phyloP scores from a whole-genome alignment of 345 rosid species.

The Eucalyptus lansdowneana region DNA sequence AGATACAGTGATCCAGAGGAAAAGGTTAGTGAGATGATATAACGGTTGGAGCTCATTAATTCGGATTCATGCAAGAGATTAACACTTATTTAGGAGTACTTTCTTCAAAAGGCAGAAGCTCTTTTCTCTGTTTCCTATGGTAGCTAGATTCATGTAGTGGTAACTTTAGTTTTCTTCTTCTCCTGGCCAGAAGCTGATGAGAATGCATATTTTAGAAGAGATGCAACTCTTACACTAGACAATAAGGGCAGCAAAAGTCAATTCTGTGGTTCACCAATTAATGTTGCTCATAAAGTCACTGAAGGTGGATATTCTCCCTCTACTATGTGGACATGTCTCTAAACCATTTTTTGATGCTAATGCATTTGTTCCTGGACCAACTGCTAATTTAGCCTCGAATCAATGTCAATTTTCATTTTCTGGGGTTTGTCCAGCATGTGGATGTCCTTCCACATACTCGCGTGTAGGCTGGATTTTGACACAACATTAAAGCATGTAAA shows the following conservation, averaged over 20 bases:
- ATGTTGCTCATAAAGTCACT: conserved; percentile 24
- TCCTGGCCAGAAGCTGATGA: conserved; percentile 26
- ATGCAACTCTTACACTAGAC: conserved; percentile 26
- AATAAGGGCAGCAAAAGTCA: conserved; percentile 10
- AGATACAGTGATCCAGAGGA: conserved; percentile 9
- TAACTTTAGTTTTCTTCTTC: not conserved
- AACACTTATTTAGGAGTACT: not conserved
- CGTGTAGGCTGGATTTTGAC: no score
- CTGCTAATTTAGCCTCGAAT: not conserved
- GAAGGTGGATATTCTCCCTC: conserved; percentile 18
- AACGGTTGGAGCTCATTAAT: not conserved
- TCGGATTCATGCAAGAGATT: not conserved
- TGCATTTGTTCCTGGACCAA: not conserved
- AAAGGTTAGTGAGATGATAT: conserved; percentile 13
- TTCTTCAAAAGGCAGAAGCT: not conserved
- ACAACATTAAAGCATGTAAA: no score
- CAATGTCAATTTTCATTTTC: not conserved
- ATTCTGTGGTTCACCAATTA: conserved; percentile 25
- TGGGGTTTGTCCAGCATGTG: not conserved
- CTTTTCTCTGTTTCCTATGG: not conserved
- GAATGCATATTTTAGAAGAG: conserved; percentile 9
- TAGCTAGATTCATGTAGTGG: not conserved
- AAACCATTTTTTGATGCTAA: not conserved
- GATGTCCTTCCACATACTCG: not conserved
- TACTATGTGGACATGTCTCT: not conserved